Evolutionary conservation across 202 grass and related monocot genomes (phyloP).

Genomic region (Zoysia matrella): DNA sequence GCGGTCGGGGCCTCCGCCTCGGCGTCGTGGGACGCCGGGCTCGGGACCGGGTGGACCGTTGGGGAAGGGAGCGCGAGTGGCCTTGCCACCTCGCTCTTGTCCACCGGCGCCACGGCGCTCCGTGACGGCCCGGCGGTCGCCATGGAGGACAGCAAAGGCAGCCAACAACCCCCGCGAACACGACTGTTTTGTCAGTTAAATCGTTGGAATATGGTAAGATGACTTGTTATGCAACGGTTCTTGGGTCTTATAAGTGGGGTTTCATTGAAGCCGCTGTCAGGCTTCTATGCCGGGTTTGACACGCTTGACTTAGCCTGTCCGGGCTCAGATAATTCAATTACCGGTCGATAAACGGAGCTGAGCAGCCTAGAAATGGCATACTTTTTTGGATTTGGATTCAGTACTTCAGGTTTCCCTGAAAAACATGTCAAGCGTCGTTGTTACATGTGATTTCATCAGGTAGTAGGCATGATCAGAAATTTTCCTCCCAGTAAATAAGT

Average conservation of each 20-base stretch:
- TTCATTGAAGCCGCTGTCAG: background rate
- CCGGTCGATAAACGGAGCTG: background rate
- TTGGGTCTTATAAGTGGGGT: slow-evolving; percentile 22
- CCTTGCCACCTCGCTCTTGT: slow-evolving; percentile 40
- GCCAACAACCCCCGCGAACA: background rate
- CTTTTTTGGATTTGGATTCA: background rate
- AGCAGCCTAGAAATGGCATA: background rate
- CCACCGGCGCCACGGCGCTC: background rate
- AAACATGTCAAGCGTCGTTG: background rate
- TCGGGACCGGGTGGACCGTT: slow-evolving; percentile 45
- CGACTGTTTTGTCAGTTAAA: background rate
- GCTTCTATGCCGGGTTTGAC: background rate
- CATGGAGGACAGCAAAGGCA: background rate
- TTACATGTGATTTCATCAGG: background rate
- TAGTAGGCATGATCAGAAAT: background rate
- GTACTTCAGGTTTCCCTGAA: background rate
- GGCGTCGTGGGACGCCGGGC: background rate
- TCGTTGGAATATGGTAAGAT: background rate
- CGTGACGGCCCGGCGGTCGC: background rate
- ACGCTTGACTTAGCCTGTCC: slow-evolving; percentile 34
- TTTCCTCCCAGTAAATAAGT: background rate
- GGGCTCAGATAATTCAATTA: too few relatives aligned
- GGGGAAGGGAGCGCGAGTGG: slow-evolving; percentile 45
- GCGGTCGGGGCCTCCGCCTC: background rate
- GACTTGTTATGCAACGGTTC: background rate